Evolutionary conservation across 2,329 filamentous ascomycete species (phyloP).

Genomic region (Neofusicoccum parvum): DNA sequence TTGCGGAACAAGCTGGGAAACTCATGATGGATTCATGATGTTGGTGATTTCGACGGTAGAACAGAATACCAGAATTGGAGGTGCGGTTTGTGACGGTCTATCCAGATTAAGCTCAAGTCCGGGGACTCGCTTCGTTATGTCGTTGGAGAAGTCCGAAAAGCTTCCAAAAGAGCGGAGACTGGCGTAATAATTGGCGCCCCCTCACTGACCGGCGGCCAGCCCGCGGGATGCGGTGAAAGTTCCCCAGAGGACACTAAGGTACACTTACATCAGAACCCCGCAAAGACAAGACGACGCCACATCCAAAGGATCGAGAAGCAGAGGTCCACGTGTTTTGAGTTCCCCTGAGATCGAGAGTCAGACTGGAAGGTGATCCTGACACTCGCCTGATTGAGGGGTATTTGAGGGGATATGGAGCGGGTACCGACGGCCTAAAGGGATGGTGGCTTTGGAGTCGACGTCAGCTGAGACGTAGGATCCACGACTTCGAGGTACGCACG

Average conservation of each 20-base stretch:
- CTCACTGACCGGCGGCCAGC: slow-evolving; percentile 1
- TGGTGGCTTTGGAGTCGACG: slow-evolving; percentile 6
- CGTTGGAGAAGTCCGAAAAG: not conserved
- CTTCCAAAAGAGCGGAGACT: not conserved
- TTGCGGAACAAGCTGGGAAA: no score
- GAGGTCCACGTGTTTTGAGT: not conserved
- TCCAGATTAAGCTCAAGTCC: no score
- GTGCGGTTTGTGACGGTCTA: no score
- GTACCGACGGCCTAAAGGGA: slow-evolving; percentile 4
- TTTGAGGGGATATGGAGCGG: not conserved
- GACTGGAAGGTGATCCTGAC: not conserved
- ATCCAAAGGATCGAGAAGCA: not conserved
- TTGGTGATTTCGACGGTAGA: no score
- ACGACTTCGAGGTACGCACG: not conserved
- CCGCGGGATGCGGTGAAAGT: not conserved
- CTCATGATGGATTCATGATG: no score
- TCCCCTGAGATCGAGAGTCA: not conserved
- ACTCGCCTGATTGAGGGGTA: not conserved
- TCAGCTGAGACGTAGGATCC: slow-evolving; percentile 3
- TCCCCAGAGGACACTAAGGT: slow-evolving; percentile 2
- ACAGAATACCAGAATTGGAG: no score
- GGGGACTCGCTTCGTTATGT: no score
- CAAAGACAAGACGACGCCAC: not conserved
- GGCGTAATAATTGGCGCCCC: slow-evolving; percentile 12
- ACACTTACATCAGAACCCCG: slow-evolving; percentile 11